A percentile compares a stretch with the other conserved stretches of the same genome.
These are phyloP conservation scores for Macrolepiota dolichaula DNA, from an alignment of 768 basidiomycete genomes.

Conservation along the genomic window DNA sequence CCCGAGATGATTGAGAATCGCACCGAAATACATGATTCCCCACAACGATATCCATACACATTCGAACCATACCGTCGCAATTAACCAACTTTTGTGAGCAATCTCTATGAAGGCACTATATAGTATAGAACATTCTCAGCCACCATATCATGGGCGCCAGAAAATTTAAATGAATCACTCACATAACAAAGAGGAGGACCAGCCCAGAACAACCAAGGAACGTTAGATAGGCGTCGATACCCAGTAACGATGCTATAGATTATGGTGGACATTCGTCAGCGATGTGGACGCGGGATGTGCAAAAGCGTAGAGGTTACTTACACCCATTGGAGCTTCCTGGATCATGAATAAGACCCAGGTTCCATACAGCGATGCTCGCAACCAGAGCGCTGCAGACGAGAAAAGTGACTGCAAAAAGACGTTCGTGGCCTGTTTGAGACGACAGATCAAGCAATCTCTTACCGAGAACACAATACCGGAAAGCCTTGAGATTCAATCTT, in stretches of 20 bases:
- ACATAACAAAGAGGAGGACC: slow-evolving; percentile 57
- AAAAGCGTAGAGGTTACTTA: slow-evolving; percentile 5
- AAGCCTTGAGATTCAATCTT: slow-evolving; percentile 35
- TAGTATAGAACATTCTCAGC: not conserved
- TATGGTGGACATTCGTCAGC: not conserved
- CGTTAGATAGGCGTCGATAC: slow-evolving; percentile 57
- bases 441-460: no score
- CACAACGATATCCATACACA: slow-evolving; percentile 57
- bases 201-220: slow-evolving; percentile 60
- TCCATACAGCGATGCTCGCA: slow-evolving; percentile 68
- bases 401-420: slow-evolving; percentile 45
- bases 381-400: slow-evolving; percentile 63
- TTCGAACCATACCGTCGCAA: slow-evolving; percentile 72
- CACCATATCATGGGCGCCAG: not conserved
- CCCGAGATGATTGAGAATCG: slow-evolving; percentile 16
- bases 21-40: slow-evolving; percentile 60
- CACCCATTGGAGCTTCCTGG: not conserved
- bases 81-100: slow-evolving; percentile 43
- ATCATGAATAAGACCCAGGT: slow-evolving; percentile 44
- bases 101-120: slow-evolving; percentile 63
- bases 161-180: slow-evolving; percentile 19
- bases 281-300: not conserved
- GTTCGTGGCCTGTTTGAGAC: not conserved
- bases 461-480: slow-evolving; percentile 66
- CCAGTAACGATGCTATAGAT: slow-evolving; percentile 26